Evolutionary conservation across 441 rosid species (phyloP).

Genomic region (Gossypium davidsonii): DNA sequence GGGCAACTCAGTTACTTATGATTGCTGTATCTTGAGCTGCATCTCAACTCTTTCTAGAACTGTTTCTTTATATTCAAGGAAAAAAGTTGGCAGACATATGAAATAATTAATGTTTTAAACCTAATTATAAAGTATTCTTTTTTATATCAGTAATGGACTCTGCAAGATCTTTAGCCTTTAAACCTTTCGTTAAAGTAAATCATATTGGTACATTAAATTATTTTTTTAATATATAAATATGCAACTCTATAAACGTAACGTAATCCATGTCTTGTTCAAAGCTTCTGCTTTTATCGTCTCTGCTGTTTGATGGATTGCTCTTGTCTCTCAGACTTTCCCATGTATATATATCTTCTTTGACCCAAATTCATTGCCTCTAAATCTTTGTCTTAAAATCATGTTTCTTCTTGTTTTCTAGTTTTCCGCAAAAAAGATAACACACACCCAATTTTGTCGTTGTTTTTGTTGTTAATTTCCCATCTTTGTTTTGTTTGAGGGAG

Average conservation of each 20-base stretch:
- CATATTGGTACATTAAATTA: background rate
- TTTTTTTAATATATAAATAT: background rate
- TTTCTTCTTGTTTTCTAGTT: constrained; percentile 7
- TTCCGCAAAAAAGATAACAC: background rate
- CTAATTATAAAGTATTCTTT: background rate
- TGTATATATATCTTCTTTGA: background rate
- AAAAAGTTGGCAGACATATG: background rate
- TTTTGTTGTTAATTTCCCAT: too few relatives aligned
- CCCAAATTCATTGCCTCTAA: background rate
- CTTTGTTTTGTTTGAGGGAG: too few relatives aligned
- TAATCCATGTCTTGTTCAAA: constrained; percentile 11
- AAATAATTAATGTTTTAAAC: background rate
- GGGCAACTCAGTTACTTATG: too few relatives aligned
- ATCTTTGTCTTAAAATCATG: background rate
- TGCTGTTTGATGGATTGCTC: background rate
- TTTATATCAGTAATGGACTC: too few relatives aligned
- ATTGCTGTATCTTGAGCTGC: background rate
- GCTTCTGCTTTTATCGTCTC: background rate
- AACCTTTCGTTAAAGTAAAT: too few relatives aligned
- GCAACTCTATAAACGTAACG: background rate
- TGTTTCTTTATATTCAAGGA: background rate
- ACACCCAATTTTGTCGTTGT: background rate
- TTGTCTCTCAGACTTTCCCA: background rate
- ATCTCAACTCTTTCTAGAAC: background rate
- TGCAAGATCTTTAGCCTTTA: too few relatives aligned